Conservation (phyloP, 768 basidiomycete genomes). For the Suillus subaureus region DNA sequence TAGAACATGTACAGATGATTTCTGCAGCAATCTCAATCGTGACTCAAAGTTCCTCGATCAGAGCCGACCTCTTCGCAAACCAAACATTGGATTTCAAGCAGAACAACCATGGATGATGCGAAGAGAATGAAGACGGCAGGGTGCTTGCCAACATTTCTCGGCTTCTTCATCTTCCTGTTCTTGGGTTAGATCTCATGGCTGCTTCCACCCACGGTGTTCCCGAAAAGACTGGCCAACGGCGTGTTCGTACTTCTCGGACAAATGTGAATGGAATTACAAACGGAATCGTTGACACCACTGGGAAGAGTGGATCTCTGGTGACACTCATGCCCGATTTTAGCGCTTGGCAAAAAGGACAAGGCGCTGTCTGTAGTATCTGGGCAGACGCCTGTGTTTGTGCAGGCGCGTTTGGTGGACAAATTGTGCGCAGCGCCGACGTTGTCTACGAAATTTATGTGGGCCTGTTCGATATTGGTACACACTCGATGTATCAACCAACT, state of each 20-base stretch:
- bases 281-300: slow-evolving; percentile 92
- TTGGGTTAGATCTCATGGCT: slow-evolving; percentile 93
- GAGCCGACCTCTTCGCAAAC: slow-evolving; percentile 74
- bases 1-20: slow-evolving; percentile 1
- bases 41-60: slow-evolving; percentile 88
- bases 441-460: slow-evolving; percentile 75
- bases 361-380: slow-evolving; percentile 99
- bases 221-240: slow-evolving; percentile 83
- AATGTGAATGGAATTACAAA: slow-evolving; percentile 92
- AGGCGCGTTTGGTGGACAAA: slow-evolving; percentile 87
- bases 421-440: slow-evolving; percentile 88
- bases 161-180: slow-evolving; percentile 78
- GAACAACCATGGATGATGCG: slow-evolving; percentile 39
- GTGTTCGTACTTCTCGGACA: slow-evolving; percentile 84
- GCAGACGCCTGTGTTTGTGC: slow-evolving; percentile 76
- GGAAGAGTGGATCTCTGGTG: slow-evolving; percentile 64
- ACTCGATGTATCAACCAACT: slow-evolving; percentile 61
- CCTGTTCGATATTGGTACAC: slow-evolving; percentile 52
- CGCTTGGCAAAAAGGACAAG: slow-evolving; percentile 59
- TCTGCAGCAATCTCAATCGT: slow-evolving; percentile 75
- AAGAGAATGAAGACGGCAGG: slow-evolving; percentile 29
- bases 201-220: slow-evolving; percentile 65
- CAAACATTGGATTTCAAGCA: slow-evolving; percentile 94
- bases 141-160: slow-evolving; percentile 81
- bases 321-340: slow-evolving; percentile 91